Evolutionary conservation across 495 filamentous ascomycete species (phyloP), one percentile per base, ranked within the genome.

Genomic region (Penicillium bovifimosum): DNA sequence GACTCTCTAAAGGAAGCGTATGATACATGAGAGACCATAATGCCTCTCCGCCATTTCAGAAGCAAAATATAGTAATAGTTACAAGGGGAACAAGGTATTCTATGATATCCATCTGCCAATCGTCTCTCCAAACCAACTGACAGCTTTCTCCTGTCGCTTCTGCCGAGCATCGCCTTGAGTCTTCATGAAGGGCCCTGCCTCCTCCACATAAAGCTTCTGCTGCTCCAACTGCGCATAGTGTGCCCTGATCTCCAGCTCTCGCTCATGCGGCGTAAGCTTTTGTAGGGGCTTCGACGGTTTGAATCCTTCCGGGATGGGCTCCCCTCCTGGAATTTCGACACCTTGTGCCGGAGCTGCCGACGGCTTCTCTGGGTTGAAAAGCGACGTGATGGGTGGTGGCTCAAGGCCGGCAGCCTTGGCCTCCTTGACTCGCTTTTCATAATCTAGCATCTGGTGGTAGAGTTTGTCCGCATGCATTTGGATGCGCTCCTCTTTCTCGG

Each of bases 391-490:
- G 5, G 73, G 70, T 14, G 70, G 66, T 6, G 68, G 62, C 41
- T 74, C 63, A 10, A 44, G 51, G 0, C 85, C 85, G 53, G 82
- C 83, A 1, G 76, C 72, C 69, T 82, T 84, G 17, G 88, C 88
- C 57, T 81, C 75, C 48, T 84, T 76, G 18, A 87, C 79, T 56
- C 74, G 78, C 35, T 69, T 69, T 70, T 96, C 89, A 62, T 91
- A 90, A 42, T 78, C 76, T 16, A 92, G 68, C 86, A 96, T 87
- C 54, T 83, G 79, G 55, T 93, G 90, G 65, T 91, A 96, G 29
- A 96, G 75, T 47, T 78, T 83, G 69, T 96, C 90, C 44, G 90
- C 91, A 68, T 95, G 90, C 87, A 98, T 88, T 71, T 98, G 93
- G 53, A 98, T 95, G 49, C 81, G 75, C 72, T 97, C 93, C 57